A percentile compares a stretch with the other conserved stretches of the same genome.
These are phyloP conservation scores for Aristolochia contorta DNA, from an alignment of 164 flowering plant genomes.

Conservation along the genomic window DNA sequence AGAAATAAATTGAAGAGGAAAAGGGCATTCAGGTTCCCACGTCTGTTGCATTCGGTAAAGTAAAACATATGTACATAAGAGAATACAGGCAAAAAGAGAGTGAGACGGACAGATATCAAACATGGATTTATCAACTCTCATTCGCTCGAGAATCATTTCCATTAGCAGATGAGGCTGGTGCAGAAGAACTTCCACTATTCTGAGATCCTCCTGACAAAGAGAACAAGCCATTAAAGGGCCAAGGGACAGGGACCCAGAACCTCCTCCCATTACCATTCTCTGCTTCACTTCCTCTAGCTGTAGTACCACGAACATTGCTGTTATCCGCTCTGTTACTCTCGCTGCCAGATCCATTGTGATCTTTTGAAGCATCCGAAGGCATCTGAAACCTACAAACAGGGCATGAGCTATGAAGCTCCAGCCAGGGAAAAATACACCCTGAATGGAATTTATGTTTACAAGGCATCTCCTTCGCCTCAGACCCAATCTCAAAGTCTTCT, in stretches of 20 bases:
- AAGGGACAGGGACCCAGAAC: conserved; percentile 35
- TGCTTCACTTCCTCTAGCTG: conserved; percentile 19
- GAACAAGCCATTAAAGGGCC: conserved; percentile 57
- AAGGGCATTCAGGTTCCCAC: no score
- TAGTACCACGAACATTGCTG: conserved; percentile 2
- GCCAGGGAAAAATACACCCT: conserved; percentile 68
- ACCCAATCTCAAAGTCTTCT: conserved; percentile 64
- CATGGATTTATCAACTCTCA: conserved; percentile 24
- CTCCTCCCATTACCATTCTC: conserved; percentile 37
- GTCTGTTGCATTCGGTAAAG: background rate
- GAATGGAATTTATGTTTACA: conserved; percentile 80
- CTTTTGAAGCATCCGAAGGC: conserved; percentile 54
- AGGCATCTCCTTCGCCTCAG: conserved; percentile 78
- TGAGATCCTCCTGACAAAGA: conserved; percentile 36
- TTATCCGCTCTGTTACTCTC: conserved; percentile 11
- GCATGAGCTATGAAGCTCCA: conserved; percentile 85
- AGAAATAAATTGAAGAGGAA: no score
- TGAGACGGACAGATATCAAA: background rate
- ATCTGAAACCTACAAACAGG: conserved; percentile 79
- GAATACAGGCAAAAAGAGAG: conserved; percentile 1
- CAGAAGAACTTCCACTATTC: conserved; percentile 24
- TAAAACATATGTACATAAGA: conserved; percentile 21
- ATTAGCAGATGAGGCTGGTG: conserved; percentile 7
- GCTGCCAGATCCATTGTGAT: conserved; percentile 20
- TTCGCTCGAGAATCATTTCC: conserved; percentile 20